Conservation (phyloP, 805 yeast species). For the Candida mattraensis region DNA sequence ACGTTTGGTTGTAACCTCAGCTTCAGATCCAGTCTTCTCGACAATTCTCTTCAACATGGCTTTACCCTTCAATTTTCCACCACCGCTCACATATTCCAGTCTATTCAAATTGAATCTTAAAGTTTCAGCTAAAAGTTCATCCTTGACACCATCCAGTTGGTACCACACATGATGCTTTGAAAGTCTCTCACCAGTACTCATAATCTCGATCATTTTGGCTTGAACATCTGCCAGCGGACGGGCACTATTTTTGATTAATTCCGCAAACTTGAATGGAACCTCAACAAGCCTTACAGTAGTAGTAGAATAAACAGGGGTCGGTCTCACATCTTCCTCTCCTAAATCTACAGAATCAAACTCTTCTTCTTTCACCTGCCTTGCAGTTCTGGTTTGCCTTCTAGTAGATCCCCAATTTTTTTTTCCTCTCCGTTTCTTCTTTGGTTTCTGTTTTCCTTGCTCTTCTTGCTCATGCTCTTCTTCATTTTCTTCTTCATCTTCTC, state of each 20-base stretch:
- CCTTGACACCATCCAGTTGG: slow-evolving; percentile 74
- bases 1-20: slow-evolving; percentile 20
- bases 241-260: slow-evolving; percentile 67
- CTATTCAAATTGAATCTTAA: slow-evolving; percentile 55
- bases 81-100: slow-evolving; percentile 35
- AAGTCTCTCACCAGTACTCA: slow-evolving; percentile 59
- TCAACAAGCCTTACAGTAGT: slow-evolving; percentile 63
- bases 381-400: slow-evolving; percentile 29
- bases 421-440: slow-evolving; percentile 27
- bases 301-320: slow-evolving; percentile 53
- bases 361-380: slow-evolving; percentile 21
- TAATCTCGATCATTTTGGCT: slow-evolving; percentile 57
- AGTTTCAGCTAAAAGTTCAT: slow-evolving; percentile 63
- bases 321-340: slow-evolving; percentile 42
- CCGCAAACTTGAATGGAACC: slow-evolving; percentile 65
- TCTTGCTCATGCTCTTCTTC: slow-evolving; percentile 28
- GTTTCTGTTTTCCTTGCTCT: slow-evolving; percentile 24
- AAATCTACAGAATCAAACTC: slow-evolving; percentile 22
- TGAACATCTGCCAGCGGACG: slow-evolving; percentile 55
- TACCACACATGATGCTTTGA: slow-evolving; percentile 76
- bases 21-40: slow-evolving; percentile 28
- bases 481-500: slow-evolving; percentile 19
- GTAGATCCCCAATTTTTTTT: slow-evolving; percentile 30
- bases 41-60: slow-evolving; percentile 34
- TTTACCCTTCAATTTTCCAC: slow-evolving; percentile 35